Evolutionary conservation across 1,139 yeast species (phyloP), one percentile per base, ranked within the genome.

Genomic region (Yamadazyma trypodendri): DNA sequence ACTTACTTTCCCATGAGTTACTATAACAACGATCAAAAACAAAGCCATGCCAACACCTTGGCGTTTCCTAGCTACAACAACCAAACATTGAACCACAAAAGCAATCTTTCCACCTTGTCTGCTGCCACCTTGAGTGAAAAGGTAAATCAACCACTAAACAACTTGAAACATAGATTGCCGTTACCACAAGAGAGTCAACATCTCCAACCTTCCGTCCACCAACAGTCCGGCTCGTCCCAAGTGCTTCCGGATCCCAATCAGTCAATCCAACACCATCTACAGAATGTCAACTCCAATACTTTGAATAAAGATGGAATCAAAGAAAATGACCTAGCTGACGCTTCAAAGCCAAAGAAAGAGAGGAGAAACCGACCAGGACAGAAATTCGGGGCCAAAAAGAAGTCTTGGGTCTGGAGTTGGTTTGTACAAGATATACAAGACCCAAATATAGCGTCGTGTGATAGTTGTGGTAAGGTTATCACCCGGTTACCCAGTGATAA

Each of bases 331-430:
- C n/a, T n/a, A n/a, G n/a, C 16, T 11, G 22, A 6, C 21, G 12
- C 11, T 16, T 36, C 34, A 6, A 45, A 48, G 23, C 47, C 52
- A 5, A 54, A 52, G 36, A 57, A 51, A 37, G 63, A 55, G 33
- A 58, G 72, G 14, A 58, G 56, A 37, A 72, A 72, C 46, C 58
- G 68, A 39, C 78, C 79, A 1, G 78, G 78, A 2, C 77, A 69
- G 46, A 71, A 65, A 45, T 75, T 75, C 44, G 82, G 82, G 11
- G 81, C 81, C 12, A 75, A 74, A 47, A 76, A 76, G 62, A 71
- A 70, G 49, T 74, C 78, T 25, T 77, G 82, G 82, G 81, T 77
- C 4, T 77, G 83, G 83, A 56, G 70, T 23, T 77, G 82, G 81
- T 77, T 77, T 47, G 63, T 63, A 13, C 82, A 77, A 48, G 80